A percentile compares a stretch with the other conserved stretches of the same genome.
These are phyloP conservation scores for Mycosphaerella arachidis DNA, from an alignment of 2,329 filamentous ascomycete genomes.

Conservation along the genomic window DNA sequence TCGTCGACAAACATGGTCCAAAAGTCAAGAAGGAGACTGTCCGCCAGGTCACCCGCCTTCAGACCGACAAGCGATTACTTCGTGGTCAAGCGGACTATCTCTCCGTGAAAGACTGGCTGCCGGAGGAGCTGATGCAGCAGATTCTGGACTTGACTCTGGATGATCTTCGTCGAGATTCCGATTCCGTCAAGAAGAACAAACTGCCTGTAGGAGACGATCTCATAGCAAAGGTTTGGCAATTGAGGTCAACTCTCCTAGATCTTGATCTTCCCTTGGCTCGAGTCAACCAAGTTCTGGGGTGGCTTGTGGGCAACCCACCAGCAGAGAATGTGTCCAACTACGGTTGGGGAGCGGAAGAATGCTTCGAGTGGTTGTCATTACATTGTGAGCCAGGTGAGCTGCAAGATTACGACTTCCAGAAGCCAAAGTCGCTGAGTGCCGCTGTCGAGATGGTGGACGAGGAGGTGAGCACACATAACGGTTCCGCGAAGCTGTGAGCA, in stretches of 20 bases:
- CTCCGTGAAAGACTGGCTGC: slow-evolving; percentile 72
- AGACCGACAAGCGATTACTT: slow-evolving; percentile 80
- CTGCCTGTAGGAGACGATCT: slow-evolving; percentile 68
- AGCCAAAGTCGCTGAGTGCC: slow-evolving; percentile 17
- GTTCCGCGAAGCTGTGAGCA: not conserved
- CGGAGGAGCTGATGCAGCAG: slow-evolving; percentile 70
- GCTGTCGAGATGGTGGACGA: not conserved
- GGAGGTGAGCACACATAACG: not conserved
- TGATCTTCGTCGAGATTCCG: slow-evolving; percentile 41
- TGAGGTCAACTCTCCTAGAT: slow-evolving; percentile 67
- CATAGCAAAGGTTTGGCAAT: slow-evolving; percentile 74
- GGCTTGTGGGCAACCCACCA: slow-evolving; percentile 60
- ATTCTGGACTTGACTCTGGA: slow-evolving; percentile 68
- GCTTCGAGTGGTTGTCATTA: slow-evolving; percentile 83
- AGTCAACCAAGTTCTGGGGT: slow-evolving; percentile 56
- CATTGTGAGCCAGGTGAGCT: slow-evolving; percentile 52
- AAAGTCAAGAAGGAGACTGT: slow-evolving; percentile 76
- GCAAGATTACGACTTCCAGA: slow-evolving; percentile 32
- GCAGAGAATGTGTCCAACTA: slow-evolving; percentile 47
- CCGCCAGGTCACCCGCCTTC: slow-evolving; percentile 70
- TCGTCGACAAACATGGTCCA: slow-evolving; percentile 77
- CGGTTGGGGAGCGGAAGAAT: slow-evolving; percentile 78
- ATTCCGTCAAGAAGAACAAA: slow-evolving; percentile 47
- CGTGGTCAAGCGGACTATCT: slow-evolving; percentile 71
- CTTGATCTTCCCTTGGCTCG: slow-evolving; percentile 64